These are phyloP conservation scores for Calvatia gigantea DNA, from an alignment of 768 basidiomycete species.

Conservation along the genomic window DNA sequence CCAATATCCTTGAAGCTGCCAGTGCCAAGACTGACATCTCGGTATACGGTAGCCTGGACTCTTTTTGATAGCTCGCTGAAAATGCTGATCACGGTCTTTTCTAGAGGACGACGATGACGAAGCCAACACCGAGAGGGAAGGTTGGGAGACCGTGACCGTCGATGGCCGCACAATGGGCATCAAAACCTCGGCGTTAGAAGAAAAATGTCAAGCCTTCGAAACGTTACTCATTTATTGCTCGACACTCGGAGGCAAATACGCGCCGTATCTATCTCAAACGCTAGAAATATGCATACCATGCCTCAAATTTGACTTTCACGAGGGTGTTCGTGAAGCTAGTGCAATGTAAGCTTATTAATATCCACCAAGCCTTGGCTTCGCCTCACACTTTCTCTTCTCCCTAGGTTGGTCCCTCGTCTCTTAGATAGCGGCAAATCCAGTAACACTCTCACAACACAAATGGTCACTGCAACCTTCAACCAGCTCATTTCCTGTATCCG, in stretches of 20 bases:
- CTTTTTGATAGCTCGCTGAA: background rate
- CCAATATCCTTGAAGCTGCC: slow-evolving; percentile 69
- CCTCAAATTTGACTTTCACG: slow-evolving; percentile 77
- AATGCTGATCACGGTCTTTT: background rate
- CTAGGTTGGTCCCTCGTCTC: slow-evolving; percentile 70
- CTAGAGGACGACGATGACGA: slow-evolving; percentile 53
- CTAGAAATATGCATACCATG: slow-evolving; percentile 72
- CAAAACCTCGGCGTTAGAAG: slow-evolving; percentile 76
- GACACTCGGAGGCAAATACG: slow-evolving; percentile 61
- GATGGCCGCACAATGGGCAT: slow-evolving; percentile 78
- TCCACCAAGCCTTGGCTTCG: background rate
- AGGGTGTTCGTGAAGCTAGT: slow-evolving; percentile 77
- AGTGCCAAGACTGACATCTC: slow-evolving; percentile 79
- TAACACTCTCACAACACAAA: slow-evolving; percentile 59
- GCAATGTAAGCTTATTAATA: slow-evolving; percentile 63
- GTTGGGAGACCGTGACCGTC: slow-evolving; percentile 76
- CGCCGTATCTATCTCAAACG: slow-evolving; percentile 67
- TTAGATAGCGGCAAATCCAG: slow-evolving; percentile 65
- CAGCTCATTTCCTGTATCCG: slow-evolving; percentile 62
- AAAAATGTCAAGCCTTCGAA: slow-evolving; percentile 86
- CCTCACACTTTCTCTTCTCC: background rate
- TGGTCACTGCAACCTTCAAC: slow-evolving; percentile 65
- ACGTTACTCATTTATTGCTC: slow-evolving; percentile 81
- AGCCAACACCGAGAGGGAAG: slow-evolving; percentile 55
- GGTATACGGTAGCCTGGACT: slow-evolving; percentile 50